A percentile compares a stretch with the other conserved stretches of the same genome.
Conservation (phyloP, 1,284 basidiomycete species). For the Ceratobasidium sp. region DNA sequence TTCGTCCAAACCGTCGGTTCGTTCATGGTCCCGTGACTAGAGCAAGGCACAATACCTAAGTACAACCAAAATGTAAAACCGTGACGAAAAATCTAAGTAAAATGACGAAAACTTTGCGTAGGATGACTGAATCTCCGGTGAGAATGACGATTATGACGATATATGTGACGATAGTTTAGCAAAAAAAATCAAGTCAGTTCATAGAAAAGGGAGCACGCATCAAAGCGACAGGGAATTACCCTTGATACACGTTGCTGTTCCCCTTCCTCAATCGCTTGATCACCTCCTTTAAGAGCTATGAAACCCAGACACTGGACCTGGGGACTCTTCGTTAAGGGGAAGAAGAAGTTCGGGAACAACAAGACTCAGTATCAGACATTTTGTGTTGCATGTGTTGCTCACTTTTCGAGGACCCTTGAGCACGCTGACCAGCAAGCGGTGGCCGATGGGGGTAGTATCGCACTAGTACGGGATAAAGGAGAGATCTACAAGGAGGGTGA, state of each 20-base stretch:
- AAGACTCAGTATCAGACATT: not conserved
- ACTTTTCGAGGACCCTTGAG: not conserved
- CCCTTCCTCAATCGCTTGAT: not conserved
- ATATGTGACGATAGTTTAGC: too few species aligned
- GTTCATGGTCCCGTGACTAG: too few species aligned
- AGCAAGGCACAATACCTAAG: too few species aligned
- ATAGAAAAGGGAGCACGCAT: too few species aligned
- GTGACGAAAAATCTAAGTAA: too few species aligned
- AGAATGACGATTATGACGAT: too few species aligned
- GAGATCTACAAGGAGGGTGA: constrained; percentile 5
- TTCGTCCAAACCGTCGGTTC: too few species aligned
- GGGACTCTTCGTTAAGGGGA: not conserved
- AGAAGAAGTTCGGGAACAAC: not conserved
- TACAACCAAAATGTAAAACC: too few species aligned
- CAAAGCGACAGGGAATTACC: not conserved
- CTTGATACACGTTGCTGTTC: not conserved
- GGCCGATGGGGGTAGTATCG: not conserved
- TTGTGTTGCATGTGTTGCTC: not conserved
- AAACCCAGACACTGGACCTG: not conserved
- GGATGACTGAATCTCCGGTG: too few species aligned
- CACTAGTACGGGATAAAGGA: not conserved
- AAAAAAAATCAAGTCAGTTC: too few species aligned
- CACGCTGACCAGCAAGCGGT: not conserved
- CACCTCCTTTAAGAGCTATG: not conserved
- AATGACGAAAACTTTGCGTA: too few species aligned